Percentiles rank a stretch among this genome's conserved stretches.
Conservation (phyloP, 257 asterid genomes). For the Buddleja alternifolia region DNA sequence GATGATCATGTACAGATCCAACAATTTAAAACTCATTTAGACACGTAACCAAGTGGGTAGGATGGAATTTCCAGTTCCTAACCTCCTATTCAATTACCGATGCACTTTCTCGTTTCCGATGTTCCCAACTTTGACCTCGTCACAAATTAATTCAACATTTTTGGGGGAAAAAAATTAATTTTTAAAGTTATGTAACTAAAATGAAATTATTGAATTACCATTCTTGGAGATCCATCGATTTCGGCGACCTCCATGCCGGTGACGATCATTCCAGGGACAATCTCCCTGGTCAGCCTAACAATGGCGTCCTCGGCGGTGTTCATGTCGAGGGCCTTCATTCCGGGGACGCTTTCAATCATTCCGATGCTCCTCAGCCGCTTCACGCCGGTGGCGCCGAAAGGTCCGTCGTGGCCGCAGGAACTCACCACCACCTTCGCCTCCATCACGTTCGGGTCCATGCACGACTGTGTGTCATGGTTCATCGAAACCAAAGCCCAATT, state of each 20-base stretch:
- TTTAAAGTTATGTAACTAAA: background rate
- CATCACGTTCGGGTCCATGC: slow-evolving; percentile 87
- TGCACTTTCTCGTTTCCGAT: too few species aligned
- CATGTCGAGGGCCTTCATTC: slow-evolving; percentile 87
- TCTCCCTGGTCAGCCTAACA: slow-evolving; percentile 69
- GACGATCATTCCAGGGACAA: slow-evolving; percentile 84
- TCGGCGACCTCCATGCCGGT: slow-evolving; percentile 92
- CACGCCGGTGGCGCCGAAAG: slow-evolving; percentile 81
- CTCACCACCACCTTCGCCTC: slow-evolving; percentile 79
- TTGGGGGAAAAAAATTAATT: too few species aligned
- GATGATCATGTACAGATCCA: too few species aligned
- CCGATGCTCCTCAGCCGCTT: slow-evolving; percentile 78
- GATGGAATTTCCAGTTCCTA: too few species aligned
- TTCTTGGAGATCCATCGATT: slow-evolving; percentile 80
- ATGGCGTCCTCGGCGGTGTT: slow-evolving; percentile 79
- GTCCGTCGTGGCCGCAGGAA: slow-evolving; percentile 90
- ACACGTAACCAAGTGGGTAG: too few species aligned
- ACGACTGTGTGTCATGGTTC: slow-evolving; percentile 87
- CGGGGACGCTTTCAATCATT: slow-evolving; percentile 70
- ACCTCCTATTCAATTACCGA: too few species aligned
- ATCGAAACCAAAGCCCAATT: slow-evolving; percentile 80
- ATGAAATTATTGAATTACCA: slow-evolving; percentile 38
- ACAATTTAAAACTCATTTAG: too few species aligned
- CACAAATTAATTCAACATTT: too few species aligned
- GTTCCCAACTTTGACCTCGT: too few species aligned